Evolutionary conservation across 352 stramenopile genomes (phyloP).

Genomic region (Lagenidium sp.): DNA sequence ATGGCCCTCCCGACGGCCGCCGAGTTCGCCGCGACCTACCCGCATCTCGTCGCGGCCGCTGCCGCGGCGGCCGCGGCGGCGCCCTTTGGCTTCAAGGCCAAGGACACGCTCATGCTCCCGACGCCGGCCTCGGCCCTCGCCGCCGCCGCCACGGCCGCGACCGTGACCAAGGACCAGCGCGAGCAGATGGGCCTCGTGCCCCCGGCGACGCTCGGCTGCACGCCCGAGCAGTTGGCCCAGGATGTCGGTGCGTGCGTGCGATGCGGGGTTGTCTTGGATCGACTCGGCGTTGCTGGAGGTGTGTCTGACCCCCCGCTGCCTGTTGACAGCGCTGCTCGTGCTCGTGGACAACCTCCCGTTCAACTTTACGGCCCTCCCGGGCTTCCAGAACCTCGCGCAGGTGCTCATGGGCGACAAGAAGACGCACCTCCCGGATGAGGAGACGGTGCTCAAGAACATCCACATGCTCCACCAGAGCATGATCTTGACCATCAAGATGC

Average conservation of each 20-base stretch:
- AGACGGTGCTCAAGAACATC: slow-evolving; percentile 48
- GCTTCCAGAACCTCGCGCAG: slow-evolving; percentile 61
- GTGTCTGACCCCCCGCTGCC: too few relatives aligned
- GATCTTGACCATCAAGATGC: slow-evolving; percentile 58
- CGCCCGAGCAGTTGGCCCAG: slow-evolving; percentile 54
- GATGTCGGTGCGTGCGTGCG: slow-evolving; percentile 51
- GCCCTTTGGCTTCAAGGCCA: slow-evolving; percentile 12
- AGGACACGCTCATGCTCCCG: slow-evolving; percentile 11
- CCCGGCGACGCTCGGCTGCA: slow-evolving; percentile 19
- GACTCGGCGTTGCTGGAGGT: background rate
- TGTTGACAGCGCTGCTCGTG: slow-evolving; percentile 42
- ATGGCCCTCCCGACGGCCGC: slow-evolving; percentile 31
- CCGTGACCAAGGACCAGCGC: slow-evolving; percentile 40
- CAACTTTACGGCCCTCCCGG: slow-evolving; percentile 40
- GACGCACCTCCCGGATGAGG: slow-evolving; percentile 38
- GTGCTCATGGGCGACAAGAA: slow-evolving; percentile 69
- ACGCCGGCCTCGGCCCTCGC: slow-evolving; percentile 16
- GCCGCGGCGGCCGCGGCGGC: slow-evolving; percentile 25
- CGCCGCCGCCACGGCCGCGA: slow-evolving; percentile 28
- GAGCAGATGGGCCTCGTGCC: slow-evolving; percentile 11
- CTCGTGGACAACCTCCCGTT: slow-evolving; percentile 68
- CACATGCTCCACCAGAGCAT: slow-evolving; percentile 64
- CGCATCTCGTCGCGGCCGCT: slow-evolving; percentile 31
- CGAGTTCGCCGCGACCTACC: slow-evolving; percentile 40
- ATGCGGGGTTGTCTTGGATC: slow-evolving; percentile 2